Evolutionary conservation across 768 basidiomycete species (phyloP).

Genomic region (Pleurotus tuoliensis): DNA sequence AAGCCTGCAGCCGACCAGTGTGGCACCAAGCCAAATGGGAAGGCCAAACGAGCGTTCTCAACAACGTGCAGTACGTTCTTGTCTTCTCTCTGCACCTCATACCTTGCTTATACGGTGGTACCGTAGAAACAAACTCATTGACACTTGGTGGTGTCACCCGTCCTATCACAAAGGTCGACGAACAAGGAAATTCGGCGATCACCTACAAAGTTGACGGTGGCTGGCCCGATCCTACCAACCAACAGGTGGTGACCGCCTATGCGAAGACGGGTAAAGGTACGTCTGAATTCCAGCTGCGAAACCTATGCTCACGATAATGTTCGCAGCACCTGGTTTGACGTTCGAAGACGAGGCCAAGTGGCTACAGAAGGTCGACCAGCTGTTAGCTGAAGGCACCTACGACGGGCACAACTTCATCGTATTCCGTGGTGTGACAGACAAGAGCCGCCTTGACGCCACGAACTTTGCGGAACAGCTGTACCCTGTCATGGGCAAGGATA

Average conservation of each 20-base stretch:
- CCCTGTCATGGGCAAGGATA: background rate
- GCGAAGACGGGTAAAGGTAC: background rate
- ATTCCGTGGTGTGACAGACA: background rate
- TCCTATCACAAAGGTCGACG: background rate
- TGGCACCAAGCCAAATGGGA: background rate
- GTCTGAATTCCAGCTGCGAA: background rate
- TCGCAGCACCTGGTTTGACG: background rate
- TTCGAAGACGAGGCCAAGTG: background rate
- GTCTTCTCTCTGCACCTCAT: no score
- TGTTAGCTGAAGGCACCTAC: background rate
- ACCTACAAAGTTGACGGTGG: background rate
- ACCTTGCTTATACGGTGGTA: background rate
- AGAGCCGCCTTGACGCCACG: background rate
- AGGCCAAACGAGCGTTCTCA: background rate
- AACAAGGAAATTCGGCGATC: background rate
- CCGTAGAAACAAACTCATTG: background rate
- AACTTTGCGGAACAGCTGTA: background rate
- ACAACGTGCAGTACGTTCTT: background rate
- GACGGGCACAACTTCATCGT: background rate
- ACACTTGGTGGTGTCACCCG: background rate
- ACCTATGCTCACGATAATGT: no score
- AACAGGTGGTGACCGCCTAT: background rate
- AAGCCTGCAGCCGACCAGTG: no score
- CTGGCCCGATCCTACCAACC: background rate
- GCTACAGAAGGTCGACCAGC: background rate